These are phyloP conservation scores for Hericium rajendrae DNA, from an alignment of 768 basidiomycete genomes.

Conservation along the genomic window DNA sequence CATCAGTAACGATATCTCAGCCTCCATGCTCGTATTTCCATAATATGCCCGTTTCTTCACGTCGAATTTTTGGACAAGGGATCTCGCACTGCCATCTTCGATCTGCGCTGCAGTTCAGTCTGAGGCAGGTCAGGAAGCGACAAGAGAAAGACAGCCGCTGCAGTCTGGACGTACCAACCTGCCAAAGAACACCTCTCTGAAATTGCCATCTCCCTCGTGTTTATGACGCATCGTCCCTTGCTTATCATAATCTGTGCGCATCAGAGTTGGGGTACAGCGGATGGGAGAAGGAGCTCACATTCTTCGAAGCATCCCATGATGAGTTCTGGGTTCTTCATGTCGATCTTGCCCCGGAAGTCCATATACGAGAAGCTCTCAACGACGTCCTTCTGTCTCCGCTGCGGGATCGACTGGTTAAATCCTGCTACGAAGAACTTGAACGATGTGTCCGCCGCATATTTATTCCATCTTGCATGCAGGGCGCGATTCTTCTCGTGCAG, in stretches of 20 bases:
- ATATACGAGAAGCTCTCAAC: constrained; percentile 83
- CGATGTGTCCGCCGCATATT: constrained; percentile 53
- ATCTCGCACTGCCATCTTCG: constrained; percentile 56
- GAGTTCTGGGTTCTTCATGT: constrained; percentile 72
- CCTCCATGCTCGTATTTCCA: constrained; percentile 97
- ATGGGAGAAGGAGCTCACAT: constrained; percentile 39
- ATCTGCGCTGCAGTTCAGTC: constrained; percentile 28
- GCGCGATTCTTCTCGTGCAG: constrained; percentile 48
- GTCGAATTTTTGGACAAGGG: constrained; percentile 60
- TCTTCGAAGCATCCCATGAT: constrained; percentile 76
- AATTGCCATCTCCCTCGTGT: constrained; percentile 56
- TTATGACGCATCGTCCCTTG: constrained; percentile 35
- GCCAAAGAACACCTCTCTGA: constrained; percentile 71
- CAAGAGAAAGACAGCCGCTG: background rate
- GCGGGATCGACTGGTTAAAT: constrained; percentile 67
- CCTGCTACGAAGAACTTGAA: constrained; percentile 76
- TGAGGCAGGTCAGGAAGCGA: background rate
- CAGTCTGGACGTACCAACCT: constrained; percentile 57
- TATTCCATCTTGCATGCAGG: constrained; percentile 41
- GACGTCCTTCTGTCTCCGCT: constrained; percentile 50
- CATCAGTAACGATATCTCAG: constrained; percentile 92
- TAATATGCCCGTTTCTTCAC: constrained; percentile 87
- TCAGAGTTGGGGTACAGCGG: constrained; percentile 12
- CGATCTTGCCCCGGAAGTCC: constrained; percentile 71
- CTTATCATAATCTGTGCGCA: constrained; percentile 36